Evolutionary conservation across 805 yeast genomes (phyloP), one percentile per base, ranked within the genome.

Genomic region (Brettanomyces sp.): DNA sequence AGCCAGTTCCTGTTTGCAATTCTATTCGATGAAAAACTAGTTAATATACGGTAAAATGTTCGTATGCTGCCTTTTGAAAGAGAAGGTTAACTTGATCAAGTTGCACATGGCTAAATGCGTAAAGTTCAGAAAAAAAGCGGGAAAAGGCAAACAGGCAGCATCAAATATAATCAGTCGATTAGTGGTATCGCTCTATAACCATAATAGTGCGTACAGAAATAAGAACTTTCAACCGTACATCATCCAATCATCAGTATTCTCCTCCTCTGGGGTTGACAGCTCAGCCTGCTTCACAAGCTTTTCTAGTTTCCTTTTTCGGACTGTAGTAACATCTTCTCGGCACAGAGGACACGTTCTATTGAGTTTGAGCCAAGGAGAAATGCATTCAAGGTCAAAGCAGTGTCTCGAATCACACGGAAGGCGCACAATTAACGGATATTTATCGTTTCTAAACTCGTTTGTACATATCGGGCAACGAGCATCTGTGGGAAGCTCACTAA

Each of bases 381-480:
- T 80, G 60, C 97, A 90, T 53, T 91, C 97, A 51, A 89, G 68
- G 59, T 90, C 98, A 63, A 85, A 90, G 38, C 73, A 73, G 62
- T 90, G 98, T 34, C 69, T 73, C 6, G 65, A 59, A 36, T 72
- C 69, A 63, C 98, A 90, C 3, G 82, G 82, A 24, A 90, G 69
- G 53, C 74, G 69, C 14, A 88, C 96, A 11, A 90, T 79, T 42
- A 90, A 66, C 3, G 96, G 96, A 56, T 82, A 81, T 41, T 78
- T 68, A 58, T 88, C 95, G 33, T 80, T 83, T 3, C 74, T 66
- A 56, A 79, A 90, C 47, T 74, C 76, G 51, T 75, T 76, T 21
- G 93, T 84, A 56, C 98, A 90, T 36, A 90, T 90, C 1, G 96
- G 82, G 61, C 97, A 90, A 14, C 80, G 73, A 45, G 85, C 87